These are phyloP conservation scores for Gastrolobium villosum DNA, from an alignment of 306 rosid species.

Conservation along the genomic window DNA sequence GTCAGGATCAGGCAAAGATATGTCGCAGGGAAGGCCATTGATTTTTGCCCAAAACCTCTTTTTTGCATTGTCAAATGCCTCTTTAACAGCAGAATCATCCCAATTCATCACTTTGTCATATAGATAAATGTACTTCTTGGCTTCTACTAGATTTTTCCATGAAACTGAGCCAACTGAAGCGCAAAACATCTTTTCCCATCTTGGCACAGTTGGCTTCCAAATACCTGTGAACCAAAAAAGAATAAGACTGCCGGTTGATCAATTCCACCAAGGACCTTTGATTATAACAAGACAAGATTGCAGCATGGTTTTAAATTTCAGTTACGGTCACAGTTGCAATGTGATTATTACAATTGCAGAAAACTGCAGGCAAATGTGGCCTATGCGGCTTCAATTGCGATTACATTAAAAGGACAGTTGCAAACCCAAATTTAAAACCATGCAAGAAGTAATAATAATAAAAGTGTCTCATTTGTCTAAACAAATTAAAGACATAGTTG, in stretches of 20 bases:
- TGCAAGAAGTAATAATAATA: no score
- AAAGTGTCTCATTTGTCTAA: no score
- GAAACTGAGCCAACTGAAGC: conserved; percentile 59
- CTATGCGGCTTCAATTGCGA: no score
- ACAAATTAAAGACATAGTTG: no score
- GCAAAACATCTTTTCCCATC: conserved; percentile 78
- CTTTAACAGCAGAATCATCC: conserved; percentile 72
- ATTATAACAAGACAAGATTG: no score
- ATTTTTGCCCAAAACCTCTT: conserved; percentile 61
- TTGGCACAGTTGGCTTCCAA: conserved; percentile 58
- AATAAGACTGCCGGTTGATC: background rate
- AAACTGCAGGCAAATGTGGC: no score
- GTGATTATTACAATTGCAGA: no score
- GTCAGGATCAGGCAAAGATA: no score
- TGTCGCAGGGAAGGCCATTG: conserved; percentile 60
- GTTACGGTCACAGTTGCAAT: no score
- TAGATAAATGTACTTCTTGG: conserved; percentile 59
- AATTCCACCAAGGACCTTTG: no score
- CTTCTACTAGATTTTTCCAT: conserved; percentile 70
- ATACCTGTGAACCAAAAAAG: conserved; percentile 46
- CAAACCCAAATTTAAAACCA: background rate
- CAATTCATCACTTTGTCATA: conserved; percentile 62
- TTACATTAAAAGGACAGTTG: no score
- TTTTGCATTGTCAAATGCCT: conserved; percentile 76
- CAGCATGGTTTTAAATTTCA: no score